Evolutionary conservation across 2,329 filamentous ascomycete species (phyloP).

Genomic region (Lasiodiplodia sp.): DNA sequence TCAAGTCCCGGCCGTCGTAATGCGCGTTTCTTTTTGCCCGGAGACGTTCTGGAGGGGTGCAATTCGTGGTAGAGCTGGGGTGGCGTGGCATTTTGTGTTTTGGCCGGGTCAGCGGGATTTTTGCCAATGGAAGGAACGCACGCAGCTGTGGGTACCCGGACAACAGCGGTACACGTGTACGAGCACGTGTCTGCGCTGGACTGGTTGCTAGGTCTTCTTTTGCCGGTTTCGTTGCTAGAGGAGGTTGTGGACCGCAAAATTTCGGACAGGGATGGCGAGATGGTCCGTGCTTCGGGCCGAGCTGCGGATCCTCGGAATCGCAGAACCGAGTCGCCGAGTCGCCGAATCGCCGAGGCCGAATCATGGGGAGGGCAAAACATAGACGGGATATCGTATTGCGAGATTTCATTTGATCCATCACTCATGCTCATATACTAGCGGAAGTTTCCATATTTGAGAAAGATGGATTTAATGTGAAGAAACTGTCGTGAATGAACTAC

Average conservation of each 20-base stretch:
- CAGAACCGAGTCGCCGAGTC: no score
- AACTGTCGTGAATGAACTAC: no score
- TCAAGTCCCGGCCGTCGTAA: slow-evolving; percentile 27
- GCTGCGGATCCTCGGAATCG: no score
- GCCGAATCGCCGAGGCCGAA: no score
- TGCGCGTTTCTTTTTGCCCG: neutral
- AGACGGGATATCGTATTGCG: no score
- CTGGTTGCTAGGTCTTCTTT: neutral
- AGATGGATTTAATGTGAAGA: no score
- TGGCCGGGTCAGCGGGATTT: neutral
- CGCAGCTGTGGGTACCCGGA: neutral
- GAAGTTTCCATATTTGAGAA: no score
- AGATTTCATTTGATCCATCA: no score
- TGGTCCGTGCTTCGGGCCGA: slow-evolving; percentile 8
- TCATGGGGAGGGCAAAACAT: no score
- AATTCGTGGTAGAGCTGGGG: neutral
- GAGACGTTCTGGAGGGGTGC: no score
- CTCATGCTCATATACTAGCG: no score
- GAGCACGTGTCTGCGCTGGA: neutral
- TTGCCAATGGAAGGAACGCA: neutral
- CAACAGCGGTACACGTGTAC: neutral
- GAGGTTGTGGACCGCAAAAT: neutral
- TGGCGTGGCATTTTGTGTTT: neutral
- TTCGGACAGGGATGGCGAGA: neutral
- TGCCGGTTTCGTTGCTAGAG: neutral